Conservation (phyloP, 2,329 filamentous ascomycete genomes). For the Beauveria caledonica region DNA sequence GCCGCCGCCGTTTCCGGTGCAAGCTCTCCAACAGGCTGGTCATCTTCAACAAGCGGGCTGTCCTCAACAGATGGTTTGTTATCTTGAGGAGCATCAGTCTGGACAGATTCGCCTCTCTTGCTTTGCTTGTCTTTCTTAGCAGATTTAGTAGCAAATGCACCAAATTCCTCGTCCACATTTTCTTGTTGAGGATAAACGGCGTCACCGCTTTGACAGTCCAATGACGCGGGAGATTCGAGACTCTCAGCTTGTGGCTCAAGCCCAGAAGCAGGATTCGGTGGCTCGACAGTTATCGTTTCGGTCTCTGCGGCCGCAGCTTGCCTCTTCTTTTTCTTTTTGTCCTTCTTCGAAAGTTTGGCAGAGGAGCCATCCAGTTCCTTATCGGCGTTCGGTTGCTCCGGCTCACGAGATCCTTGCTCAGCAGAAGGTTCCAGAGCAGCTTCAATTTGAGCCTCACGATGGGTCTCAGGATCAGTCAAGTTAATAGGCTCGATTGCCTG, state of each 20-base stretch:
- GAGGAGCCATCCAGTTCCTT: conserved; percentile 24
- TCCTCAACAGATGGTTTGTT: no score
- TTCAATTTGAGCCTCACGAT: not conserved
- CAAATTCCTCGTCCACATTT: not conserved
- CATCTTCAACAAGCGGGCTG: not conserved
- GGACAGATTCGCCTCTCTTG: conserved; percentile 2
- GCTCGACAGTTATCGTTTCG: not conserved
- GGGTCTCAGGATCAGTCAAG: not conserved
- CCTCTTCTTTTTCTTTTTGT: conserved; percentile 24
- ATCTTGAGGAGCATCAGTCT: not conserved
- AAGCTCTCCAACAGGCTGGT: not conserved
- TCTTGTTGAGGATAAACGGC: not conserved
- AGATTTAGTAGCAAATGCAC: not conserved
- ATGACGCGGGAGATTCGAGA: not conserved
- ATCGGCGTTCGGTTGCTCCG: conserved; percentile 15
- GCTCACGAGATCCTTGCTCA: not conserved
- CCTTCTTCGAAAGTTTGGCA: conserved; percentile 22
- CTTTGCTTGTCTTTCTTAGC: conserved; percentile 17
- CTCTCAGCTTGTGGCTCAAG: not conserved
- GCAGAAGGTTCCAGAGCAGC: not conserved
- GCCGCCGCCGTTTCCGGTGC: not conserved
- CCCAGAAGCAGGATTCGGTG: not conserved
- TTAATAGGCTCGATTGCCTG: no score
- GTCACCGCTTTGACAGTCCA: not conserved
- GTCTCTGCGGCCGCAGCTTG: conserved; percentile 7